Conservation (phyloP, 2,329 filamentous ascomycete genomes). For the Alternaria brassicicola region DNA sequence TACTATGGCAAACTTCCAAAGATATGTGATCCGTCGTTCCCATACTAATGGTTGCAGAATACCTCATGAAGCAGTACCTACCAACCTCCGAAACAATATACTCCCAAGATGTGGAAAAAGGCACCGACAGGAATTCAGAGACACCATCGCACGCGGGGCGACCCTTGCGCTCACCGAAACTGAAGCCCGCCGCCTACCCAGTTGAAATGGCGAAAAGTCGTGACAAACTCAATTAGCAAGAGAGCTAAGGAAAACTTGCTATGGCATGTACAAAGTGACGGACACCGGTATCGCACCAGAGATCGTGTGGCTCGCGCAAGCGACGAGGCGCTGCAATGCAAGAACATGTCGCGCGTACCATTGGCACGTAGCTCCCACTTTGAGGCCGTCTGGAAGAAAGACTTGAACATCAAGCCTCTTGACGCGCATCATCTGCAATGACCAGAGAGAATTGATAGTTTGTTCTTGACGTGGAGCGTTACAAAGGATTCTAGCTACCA, state of each 20-base stretch:
- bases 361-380: neutral
- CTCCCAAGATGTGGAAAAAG: neutral
- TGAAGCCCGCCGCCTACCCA: neutral
- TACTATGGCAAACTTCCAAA: neutral
- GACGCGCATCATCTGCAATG: neutral
- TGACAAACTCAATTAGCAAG: neutral
- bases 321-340: neutral
- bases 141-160: neutral
- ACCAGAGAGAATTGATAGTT: neutral
- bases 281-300: neutral
- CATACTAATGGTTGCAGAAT: neutral
- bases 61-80: neutral
- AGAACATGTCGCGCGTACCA: neutral
- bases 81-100: neutral
- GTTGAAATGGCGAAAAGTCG: neutral
- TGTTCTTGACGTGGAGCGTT: neutral
- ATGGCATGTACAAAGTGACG: neutral
- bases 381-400: neutral
- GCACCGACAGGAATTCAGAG: neutral
- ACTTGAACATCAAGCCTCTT: neutral
- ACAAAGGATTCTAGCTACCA: neutral
- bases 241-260: neutral
- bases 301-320: neutral
- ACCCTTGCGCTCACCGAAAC: neutral
- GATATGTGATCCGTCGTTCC: neutral